These are phyloP conservation scores for Cucurbita maxima DNA, from an alignment of 306 rosid genomes.

Conservation along the genomic window DNA sequence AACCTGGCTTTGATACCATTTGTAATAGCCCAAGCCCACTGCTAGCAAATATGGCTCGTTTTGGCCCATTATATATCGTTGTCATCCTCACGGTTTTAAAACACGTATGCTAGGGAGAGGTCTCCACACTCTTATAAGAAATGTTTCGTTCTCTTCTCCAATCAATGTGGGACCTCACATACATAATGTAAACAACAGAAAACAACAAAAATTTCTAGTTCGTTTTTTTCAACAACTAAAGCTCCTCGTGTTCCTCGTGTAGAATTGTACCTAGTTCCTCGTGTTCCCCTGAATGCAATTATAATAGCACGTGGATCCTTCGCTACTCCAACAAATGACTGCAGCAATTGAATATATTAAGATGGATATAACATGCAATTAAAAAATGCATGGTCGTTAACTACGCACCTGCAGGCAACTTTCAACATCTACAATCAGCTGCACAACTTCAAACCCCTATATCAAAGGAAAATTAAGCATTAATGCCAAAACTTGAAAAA, in stretches of 20 bases:
- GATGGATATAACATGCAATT: background rate
- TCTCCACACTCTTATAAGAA: too few relatives aligned
- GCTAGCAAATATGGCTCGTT: too few relatives aligned
- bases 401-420: conserved; percentile 75
- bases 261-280: conserved; percentile 55
- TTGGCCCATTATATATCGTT: too few relatives aligned
- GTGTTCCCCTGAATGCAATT: conserved; percentile 94
- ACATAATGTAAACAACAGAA: background rate
- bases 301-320: conserved; percentile 59
- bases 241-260: background rate
- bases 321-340: conserved; percentile 93
- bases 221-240: background rate
- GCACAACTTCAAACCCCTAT: conserved; percentile 90
- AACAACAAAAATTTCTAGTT: background rate
- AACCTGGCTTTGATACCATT: too few relatives aligned
- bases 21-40: background rate
- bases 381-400: background rate
- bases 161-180: too few relatives aligned
- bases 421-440: conserved; percentile 75
- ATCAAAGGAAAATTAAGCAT: conserved; percentile 13
- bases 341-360: conserved; percentile 9
- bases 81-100: too few relatives aligned
- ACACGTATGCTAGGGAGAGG: too few relatives aligned
- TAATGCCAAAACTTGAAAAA: background rate
- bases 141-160: too few relatives aligned